phyloP scores from a whole-genome alignment of 495 filamentous ascomycete species.

The Penicillium lividum region DNA sequence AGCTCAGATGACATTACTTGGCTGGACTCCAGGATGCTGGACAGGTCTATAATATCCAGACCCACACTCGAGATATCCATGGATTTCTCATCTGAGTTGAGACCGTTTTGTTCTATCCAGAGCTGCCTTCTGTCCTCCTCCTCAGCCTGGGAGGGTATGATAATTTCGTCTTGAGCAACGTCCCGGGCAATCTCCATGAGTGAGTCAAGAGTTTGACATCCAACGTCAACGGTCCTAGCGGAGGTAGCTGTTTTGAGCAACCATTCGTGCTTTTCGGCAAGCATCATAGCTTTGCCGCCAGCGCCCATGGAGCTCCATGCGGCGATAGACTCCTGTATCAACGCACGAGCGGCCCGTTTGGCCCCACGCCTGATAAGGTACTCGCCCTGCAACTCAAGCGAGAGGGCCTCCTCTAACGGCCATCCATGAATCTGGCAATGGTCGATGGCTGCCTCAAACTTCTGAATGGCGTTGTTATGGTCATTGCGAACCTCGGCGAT shows the following conservation, averaged over 20 bases:
- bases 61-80: conserved; percentile 49
- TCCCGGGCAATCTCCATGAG: conserved; percentile 54
- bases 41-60: conserved; percentile 79
- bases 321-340: conserved; percentile 70
- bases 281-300: conserved; percentile 67
- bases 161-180: conserved; percentile 52
- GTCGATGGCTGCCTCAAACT: conserved; percentile 77
- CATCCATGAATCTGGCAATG: conserved; percentile 78
- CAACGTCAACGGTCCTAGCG: conserved; percentile 63
- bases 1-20: conserved; percentile 90
- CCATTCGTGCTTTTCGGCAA: conserved; percentile 70
- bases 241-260: conserved; percentile 66
- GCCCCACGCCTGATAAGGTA: conserved; percentile 72
- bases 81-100: conserved; percentile 35
- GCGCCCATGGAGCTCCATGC: conserved; percentile 76
- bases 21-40: conserved; percentile 82
- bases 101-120: conserved; percentile 71
- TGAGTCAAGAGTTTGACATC: conserved; percentile 68
- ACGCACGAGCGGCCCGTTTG: conserved; percentile 69
- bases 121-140: conserved; percentile 63
- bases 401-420: conserved; percentile 76
- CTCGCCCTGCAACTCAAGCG: conserved; percentile 71
- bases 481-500: conserved; percentile 64
- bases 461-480: conserved; percentile 59
- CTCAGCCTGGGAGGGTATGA: conserved; percentile 46